Evolutionary conservation across 768 basidiomycete genomes (phyloP).

Genomic region (Gloeostereum incarnatum): DNA sequence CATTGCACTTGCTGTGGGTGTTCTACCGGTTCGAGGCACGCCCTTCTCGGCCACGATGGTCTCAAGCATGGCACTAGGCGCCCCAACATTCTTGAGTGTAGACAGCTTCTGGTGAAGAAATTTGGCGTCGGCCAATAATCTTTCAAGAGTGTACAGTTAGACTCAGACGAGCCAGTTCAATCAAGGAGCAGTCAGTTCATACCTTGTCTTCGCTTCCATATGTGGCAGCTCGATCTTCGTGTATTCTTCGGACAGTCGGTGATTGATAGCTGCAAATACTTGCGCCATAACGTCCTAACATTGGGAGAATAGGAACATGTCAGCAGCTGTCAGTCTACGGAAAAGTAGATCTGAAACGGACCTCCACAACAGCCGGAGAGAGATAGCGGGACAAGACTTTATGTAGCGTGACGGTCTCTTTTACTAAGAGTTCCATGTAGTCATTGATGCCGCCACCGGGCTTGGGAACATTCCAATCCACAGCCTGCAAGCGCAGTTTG

Average conservation of each 20-base stretch:
- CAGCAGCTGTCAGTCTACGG: conserved; percentile 1
- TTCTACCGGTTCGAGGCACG: conserved; percentile 26
- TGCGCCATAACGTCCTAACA: conserved; percentile 86
- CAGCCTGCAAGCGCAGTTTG: conserved; percentile 31
- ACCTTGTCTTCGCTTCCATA: conserved; percentile 83
- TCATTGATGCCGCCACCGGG: conserved; percentile 59
- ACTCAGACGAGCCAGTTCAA: not conserved
- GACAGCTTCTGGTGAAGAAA: conserved; percentile 73
- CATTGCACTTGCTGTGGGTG: conserved; percentile 8
- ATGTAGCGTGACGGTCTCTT: conserved; percentile 92
- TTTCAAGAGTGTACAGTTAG: conserved; percentile 20
- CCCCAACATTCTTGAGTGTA: conserved; percentile 61
- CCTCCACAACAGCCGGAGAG: conserved; percentile 72
- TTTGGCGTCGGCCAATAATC: conserved; percentile 72
- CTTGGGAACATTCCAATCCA: conserved; percentile 69
- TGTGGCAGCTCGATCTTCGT: conserved; percentile 72
- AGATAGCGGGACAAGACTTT: conserved; percentile 94
- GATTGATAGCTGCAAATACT: conserved; percentile 89
- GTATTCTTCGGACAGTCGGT: conserved; percentile 84
- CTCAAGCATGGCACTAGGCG: conserved; percentile 73
- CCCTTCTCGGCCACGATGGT: conserved; percentile 78
- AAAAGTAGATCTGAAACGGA: conserved; percentile 22
- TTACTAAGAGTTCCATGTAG: conserved; percentile 92
- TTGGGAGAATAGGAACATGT: conserved; percentile 10
- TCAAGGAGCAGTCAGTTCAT: not conserved